These are phyloP conservation scores for Gossypium raimondii DNA, from an alignment of 345 rosid species.

Conservation along the genomic window DNA sequence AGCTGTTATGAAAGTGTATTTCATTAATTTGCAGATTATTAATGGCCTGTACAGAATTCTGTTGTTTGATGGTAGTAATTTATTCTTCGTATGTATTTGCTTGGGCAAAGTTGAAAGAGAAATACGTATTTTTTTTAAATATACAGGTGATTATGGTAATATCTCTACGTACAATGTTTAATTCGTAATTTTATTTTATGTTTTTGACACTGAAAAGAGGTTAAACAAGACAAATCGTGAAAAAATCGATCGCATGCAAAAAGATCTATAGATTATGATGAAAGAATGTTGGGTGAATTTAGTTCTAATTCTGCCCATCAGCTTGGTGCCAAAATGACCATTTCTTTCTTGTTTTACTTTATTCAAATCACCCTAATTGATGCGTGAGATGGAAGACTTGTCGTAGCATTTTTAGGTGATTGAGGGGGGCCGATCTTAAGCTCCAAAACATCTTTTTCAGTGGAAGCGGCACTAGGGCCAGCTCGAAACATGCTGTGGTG, in stretches of 20 bases:
- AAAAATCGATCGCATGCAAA: no score
- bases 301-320: not conserved
- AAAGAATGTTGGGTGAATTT: not conserved
- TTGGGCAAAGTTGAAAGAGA: not conserved
- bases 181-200: no score
- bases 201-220: no score
- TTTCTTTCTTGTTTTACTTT: not conserved
- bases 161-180: no score
- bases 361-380: constrained; percentile 8
- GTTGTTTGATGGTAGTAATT: constrained; percentile 3
- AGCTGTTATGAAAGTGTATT: no score
- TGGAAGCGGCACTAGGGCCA: not conserved
- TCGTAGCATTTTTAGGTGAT: not conserved
- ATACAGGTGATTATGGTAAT: no score
- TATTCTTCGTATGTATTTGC: no score
- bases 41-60: constrained; percentile 10
- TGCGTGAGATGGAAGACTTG: not conserved
- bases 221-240: no score
- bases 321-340: not conserved
- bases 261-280: not conserved
- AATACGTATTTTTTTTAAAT: no score
- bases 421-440: constrained; percentile 12
- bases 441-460: constrained; percentile 6
- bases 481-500: not conserved
- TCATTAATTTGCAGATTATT: no score